Conservation (phyloP, 495 filamentous ascomycete genomes). For the Neurospora sp. region DNA sequence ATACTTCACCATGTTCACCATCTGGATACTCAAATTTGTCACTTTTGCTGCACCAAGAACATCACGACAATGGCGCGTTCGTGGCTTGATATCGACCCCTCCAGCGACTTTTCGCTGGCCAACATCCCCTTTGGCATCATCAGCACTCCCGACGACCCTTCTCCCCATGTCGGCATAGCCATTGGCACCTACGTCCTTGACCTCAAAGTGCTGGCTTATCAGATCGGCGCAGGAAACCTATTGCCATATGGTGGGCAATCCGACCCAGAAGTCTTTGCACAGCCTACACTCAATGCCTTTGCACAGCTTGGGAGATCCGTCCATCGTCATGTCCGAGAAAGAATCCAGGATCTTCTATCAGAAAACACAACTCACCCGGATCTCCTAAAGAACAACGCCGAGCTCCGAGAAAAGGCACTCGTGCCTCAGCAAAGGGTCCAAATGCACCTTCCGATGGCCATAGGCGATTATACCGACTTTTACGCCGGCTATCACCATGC, state of each 20-base stretch:
- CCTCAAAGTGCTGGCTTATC: slow-evolving; percentile 49
- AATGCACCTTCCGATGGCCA: slow-evolving; percentile 74
- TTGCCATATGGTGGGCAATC: slow-evolving; percentile 45
- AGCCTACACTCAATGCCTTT: slow-evolving; percentile 72
- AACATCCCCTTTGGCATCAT: slow-evolving; percentile 96
- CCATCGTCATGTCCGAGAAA: slow-evolving; percentile 61
- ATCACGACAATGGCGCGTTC: slow-evolving; percentile 16
- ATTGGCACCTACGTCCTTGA: slow-evolving; percentile 74
- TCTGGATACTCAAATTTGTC: no score
- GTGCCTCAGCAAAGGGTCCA: slow-evolving; percentile 49
- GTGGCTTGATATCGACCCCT: slow-evolving; percentile 28
- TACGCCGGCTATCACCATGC: slow-evolving; percentile 90
- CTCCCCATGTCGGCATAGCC: slow-evolving; percentile 61
- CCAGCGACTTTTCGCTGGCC: slow-evolving; percentile 61
- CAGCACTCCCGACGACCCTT: slow-evolving; percentile 40
- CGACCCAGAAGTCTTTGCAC: slow-evolving; percentile 52
- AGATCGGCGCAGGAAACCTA: slow-evolving; percentile 50
- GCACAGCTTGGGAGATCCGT: slow-evolving; percentile 64
- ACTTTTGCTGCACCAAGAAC: not conserved
- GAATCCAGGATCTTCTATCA: slow-evolving; percentile 63
- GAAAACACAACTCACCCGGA: slow-evolving; percentile 31
- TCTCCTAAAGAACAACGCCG: slow-evolving; percentile 27
- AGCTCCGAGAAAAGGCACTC: slow-evolving; percentile 20
- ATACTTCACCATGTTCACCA: not conserved
- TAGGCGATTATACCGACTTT: slow-evolving; percentile 97